phyloP scores from a whole-genome alignment of 805 yeast species.

The Starmerella floricola region DNA sequence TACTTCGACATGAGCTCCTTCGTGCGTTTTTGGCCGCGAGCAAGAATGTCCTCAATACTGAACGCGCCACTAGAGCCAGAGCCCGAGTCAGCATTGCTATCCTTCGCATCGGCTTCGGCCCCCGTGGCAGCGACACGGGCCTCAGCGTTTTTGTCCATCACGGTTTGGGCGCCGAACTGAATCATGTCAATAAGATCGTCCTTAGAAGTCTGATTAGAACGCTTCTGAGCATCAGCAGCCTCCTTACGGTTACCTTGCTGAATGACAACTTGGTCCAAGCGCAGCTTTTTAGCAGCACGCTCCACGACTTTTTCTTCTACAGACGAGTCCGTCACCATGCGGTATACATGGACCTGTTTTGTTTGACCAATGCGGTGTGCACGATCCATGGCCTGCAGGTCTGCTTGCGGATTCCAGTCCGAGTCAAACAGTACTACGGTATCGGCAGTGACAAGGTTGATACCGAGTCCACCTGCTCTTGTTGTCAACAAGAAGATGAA shows the following conservation, averaged over 20 bases:
- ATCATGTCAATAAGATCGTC: constrained; percentile 90
- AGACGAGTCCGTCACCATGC: constrained; percentile 91
- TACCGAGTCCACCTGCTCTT: constrained; percentile 95
- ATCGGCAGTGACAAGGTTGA: constrained; percentile 84
- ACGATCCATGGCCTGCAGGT: constrained; percentile 94
- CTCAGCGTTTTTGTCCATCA: constrained; percentile 44
- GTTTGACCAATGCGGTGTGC: constrained; percentile 97
- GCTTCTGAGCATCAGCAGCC: constrained; percentile 36
- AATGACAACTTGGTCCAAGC: constrained; percentile 87
- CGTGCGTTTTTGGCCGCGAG: constrained; percentile 73
- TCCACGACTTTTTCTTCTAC: constrained; percentile 93
- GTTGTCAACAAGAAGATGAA: constrained; percentile 80
- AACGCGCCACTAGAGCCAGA: constrained; percentile 3
- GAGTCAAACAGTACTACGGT: constrained; percentile 79
- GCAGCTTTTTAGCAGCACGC: constrained; percentile 85
- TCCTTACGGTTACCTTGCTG: constrained; percentile 61
- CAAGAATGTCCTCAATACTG: constrained; percentile 75
- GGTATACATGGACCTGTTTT: constrained; percentile 82
- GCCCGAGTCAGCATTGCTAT: background rate
- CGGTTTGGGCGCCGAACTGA: constrained; percentile 89
- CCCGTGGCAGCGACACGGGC: background rate
- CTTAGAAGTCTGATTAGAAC: constrained; percentile 35
- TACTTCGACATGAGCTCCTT: constrained; percentile 67
- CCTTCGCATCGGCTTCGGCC: background rate
- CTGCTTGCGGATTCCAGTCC: constrained; percentile 98